Evolutionary conservation across 805 yeast genomes (phyloP).

Genomic region (Hanseniaspora valbyensis): DNA sequence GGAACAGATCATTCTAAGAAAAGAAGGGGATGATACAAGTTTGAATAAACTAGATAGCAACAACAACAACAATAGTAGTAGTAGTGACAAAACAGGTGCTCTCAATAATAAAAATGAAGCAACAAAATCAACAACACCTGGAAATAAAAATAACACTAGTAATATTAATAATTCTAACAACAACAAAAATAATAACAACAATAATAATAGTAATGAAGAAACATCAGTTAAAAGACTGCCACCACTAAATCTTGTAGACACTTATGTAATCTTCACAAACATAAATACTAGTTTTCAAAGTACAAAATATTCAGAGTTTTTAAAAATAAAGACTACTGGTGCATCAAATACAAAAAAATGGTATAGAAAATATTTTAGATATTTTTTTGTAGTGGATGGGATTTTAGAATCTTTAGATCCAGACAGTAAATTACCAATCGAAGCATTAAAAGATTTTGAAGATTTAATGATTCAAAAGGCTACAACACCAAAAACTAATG

Average conservation of each 20-base stretch:
- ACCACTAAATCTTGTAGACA: constrained; percentile 5
- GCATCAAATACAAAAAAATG: constrained; percentile 13
- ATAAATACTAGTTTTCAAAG: constrained; percentile 8
- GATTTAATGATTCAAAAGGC: constrained; percentile 13
- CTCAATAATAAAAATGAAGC: no score
- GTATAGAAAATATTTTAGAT: constrained; percentile 14
- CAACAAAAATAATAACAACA: neutral
- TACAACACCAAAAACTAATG: neutral
- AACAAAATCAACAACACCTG: no score
- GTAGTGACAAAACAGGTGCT: no score
- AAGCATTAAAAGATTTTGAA: constrained; percentile 12
- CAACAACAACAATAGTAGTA: neutral
- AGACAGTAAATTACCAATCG: constrained; percentile 7
- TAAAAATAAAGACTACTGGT: neutral
- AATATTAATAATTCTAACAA: no score
- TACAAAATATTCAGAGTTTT: constrained; percentile 8
- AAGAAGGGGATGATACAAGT: neutral
- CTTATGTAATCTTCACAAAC: constrained; percentile 1
- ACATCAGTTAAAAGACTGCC: constrained; percentile 6
- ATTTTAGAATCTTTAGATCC: constrained; percentile 7
- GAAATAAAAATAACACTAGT: no score
- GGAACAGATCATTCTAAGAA: neutral
- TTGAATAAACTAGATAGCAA: no score
- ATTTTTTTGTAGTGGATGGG: constrained; percentile 14
- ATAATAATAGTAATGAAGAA: neutral